These are phyloP conservation scores for Crotalaria pallida DNA, from an alignment of 306 rosid species.

Conservation along the genomic window DNA sequence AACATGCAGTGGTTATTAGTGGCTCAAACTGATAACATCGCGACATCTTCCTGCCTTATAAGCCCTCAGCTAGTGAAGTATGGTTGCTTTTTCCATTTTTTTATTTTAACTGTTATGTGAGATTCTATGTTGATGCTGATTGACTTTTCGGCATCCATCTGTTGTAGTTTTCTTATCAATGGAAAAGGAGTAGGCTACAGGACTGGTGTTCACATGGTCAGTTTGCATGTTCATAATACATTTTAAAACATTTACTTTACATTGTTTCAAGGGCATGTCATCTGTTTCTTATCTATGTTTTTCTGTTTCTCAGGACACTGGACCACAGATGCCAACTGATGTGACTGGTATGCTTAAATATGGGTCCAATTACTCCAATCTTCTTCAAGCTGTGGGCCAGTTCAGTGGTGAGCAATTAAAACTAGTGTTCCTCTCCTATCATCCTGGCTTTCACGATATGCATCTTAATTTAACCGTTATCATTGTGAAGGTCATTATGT, in stretches of 20 bases:
- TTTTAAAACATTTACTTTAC: conserved; percentile 6
- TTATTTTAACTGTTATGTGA: background rate
- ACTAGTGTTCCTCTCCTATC: conserved; percentile 11
- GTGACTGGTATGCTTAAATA: conserved; percentile 60
- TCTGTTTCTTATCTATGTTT: conserved; percentile 1
- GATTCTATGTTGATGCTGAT: conserved; percentile 30
- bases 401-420: conserved; percentile 59
- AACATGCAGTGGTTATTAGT: conserved; percentile 67
- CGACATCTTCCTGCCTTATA: conserved; percentile 77
- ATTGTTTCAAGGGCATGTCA: conserved; percentile 20
- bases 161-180: conserved; percentile 77
- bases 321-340: conserved; percentile 83
- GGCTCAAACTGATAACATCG: conserved; percentile 64
- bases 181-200: conserved; percentile 73
- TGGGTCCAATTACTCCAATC: conserved; percentile 88
- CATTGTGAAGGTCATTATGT: conserved; percentile 63
- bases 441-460: conserved; percentile 24
- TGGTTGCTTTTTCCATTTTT: conserved; percentile 11
- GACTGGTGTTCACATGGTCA: conserved; percentile 53
- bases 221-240: conserved; percentile 23
- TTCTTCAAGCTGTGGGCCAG: conserved; percentile 87
- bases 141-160: conserved; percentile 9
- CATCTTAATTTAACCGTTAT: conserved; percentile 26
- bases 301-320: conserved; percentile 59
- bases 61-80: conserved; percentile 92